A percentile compares a stretch with the other conserved stretches of the same genome.
Evolutionary conservation across 345 rosid species (phyloP).

Genomic region (Conringia planisiliqua): DNA sequence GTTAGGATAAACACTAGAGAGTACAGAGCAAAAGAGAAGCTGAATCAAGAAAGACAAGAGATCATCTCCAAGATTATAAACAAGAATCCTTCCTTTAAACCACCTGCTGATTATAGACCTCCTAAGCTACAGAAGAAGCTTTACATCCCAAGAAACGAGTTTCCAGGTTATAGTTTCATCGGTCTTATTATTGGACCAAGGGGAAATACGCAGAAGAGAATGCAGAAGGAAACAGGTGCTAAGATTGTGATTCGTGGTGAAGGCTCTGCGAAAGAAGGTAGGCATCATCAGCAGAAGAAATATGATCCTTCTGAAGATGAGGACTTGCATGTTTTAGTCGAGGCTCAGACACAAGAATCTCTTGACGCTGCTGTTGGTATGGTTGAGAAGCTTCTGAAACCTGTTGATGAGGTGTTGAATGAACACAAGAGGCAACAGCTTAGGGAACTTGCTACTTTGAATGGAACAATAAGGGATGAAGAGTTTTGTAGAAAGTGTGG

Average conservation of each 20-base stretch:
- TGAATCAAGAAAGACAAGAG: constrained; percentile 84
- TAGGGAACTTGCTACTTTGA: constrained; percentile 89
- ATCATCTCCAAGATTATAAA: constrained; percentile 83
- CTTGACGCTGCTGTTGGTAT: constrained; percentile 90
- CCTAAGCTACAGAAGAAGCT: constrained; percentile 96
- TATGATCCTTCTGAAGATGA: constrained; percentile 87
- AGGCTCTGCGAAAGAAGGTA: constrained; percentile 88
- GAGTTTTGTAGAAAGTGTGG: constrained; percentile 87
- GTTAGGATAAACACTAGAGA: constrained; percentile 81
- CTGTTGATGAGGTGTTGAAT: constrained; percentile 88
- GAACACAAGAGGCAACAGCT: constrained; percentile 98
- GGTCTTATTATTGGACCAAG: constrained; percentile 91
- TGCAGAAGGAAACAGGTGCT: constrained; percentile 92
- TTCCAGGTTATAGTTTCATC: constrained; percentile 82
- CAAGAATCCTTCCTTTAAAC: constrained; percentile 84
- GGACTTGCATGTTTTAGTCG: constrained; percentile 95
- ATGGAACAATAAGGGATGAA: constrained; percentile 96
- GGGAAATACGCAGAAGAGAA: constrained; percentile 93
- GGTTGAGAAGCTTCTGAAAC: constrained; percentile 94
- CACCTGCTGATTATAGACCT: constrained; percentile 91
- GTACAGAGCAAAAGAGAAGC: constrained; percentile 71
- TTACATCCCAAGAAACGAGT: constrained; percentile 83
- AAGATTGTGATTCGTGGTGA: constrained; percentile 91
- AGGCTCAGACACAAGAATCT: constrained; percentile 83
- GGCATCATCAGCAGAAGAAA: constrained; percentile 79